Evolutionary conservation across 805 yeast species (phyloP).

Genomic region (Citeromyces nyonsensis): DNA sequence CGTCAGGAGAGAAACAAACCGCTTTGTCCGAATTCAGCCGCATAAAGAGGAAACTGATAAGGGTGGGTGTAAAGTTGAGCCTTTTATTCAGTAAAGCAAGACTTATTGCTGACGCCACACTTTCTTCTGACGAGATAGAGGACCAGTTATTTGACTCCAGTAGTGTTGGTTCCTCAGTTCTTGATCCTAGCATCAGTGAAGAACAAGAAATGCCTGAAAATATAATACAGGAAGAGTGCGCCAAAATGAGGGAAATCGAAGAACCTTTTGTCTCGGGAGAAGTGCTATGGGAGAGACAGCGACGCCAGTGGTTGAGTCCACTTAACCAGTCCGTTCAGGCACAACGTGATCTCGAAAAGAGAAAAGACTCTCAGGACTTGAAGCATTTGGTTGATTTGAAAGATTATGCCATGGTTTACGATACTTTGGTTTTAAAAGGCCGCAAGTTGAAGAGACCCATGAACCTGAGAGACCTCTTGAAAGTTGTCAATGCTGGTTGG

Average conservation of each 20-base stretch:
- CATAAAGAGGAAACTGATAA: slow-evolving; percentile 17
- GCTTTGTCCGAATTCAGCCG: slow-evolving; percentile 5
- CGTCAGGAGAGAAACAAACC: too few species aligned
- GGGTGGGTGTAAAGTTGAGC: slow-evolving; percentile 21
- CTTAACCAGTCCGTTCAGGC: slow-evolving; percentile 11
- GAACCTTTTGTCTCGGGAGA: slow-evolving; percentile 2
- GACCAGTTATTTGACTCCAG: slow-evolving; percentile 31
- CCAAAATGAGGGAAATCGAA: slow-evolving; percentile 14
- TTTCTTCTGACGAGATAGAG: slow-evolving; percentile 30
- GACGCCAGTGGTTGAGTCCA: slow-evolving; percentile 45
- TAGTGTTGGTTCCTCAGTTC: slow-evolving; percentile 5
- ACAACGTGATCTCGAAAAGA: slow-evolving; percentile 8
- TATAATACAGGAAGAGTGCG: slow-evolving; percentile 5
- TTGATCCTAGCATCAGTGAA: slow-evolving; percentile 7
- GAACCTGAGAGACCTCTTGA: slow-evolving; percentile 59
- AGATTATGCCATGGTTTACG: slow-evolving; percentile 48
- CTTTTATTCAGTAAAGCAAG: slow-evolving; percentile 17
- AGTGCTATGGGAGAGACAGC: slow-evolving; percentile 43
- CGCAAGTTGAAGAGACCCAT: slow-evolving; percentile 53
- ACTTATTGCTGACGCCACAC: slow-evolving; percentile 29
- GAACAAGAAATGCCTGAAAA: slow-evolving; percentile 7
- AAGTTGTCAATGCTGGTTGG: slow-evolving; percentile 79
- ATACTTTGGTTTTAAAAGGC: slow-evolving; percentile 53
- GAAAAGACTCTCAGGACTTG: slow-evolving; percentile 10
- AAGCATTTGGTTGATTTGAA: slow-evolving; percentile 21